Percentiles rank a stretch among this genome's conserved stretches.
Evolutionary conservation across 129 eudicot genomes (phyloP).

Genomic region (Daucus carota): DH1_v3.0 NC_030381.2:50517001-50517500

Average conservation of each 20-base stretch:
- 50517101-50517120: conserved; percentile 18
- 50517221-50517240: not conserved
- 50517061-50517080: conserved; percentile 26
- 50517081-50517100: conserved; percentile 32
- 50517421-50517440: not conserved
- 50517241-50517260: not conserved
- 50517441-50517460: not conserved
- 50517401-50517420: conserved; percentile 13
- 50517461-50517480: too few relatives aligned
- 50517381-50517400: not conserved
- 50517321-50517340: not conserved
- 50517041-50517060: conserved; percentile 42
- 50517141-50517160: conserved; percentile 18
- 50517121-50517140: conserved; percentile 22
- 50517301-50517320: not conserved
- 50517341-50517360: conserved; percentile 6
- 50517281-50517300: not conserved
- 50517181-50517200: not conserved
- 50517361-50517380: not conserved
- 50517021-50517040: conserved; percentile 20
- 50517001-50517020: not conserved
- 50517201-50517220: not conserved
- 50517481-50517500: too few relatives aligned
- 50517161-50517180: not conserved
- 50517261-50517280: not conserved